These are phyloP conservation scores for Pseudopithomyces chartarum DNA, from an alignment of 2,329 filamentous ascomycete species.

Conservation along the genomic window DNA sequence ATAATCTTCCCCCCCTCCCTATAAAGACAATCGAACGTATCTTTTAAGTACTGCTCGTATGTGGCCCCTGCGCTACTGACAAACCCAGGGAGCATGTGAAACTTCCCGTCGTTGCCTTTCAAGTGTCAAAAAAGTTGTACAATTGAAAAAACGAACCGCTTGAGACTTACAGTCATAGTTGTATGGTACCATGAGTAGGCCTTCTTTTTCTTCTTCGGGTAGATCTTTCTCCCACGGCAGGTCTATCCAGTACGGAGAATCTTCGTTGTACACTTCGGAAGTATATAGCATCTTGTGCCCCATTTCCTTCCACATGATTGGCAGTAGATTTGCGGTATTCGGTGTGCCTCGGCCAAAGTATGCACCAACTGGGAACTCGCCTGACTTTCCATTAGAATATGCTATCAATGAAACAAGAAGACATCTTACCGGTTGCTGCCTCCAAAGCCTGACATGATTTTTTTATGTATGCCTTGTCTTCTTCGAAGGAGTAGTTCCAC, in stretches of 20 bases:
- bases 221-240: slow-evolving; percentile 45
- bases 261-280: slow-evolving; percentile 58
- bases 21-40: slow-evolving; percentile 50
- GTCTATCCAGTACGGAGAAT: slow-evolving; percentile 61
- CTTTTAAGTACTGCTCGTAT: slow-evolving; percentile 48
- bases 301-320: slow-evolving; percentile 58
- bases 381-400: neutral
- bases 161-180: slow-evolving; percentile 37
- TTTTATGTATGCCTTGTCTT: slow-evolving; percentile 53
- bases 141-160: too few relatives aligned
- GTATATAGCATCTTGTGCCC: slow-evolving; percentile 54
- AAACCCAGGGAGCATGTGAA: slow-evolving; percentile 52
- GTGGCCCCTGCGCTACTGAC: slow-evolving; percentile 44
- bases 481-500: slow-evolving; percentile 50
- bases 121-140: neutral
- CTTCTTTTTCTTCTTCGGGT: slow-evolving; percentile 41
- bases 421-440: slow-evolving; percentile 29
- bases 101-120: slow-evolving; percentile 50
- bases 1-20: slow-evolving; percentile 51
- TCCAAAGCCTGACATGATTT: slow-evolving; percentile 43
- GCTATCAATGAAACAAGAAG: neutral
- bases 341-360: slow-evolving; percentile 57
- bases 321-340: slow-evolving; percentile 53
- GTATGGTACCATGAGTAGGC: slow-evolving; percentile 47
- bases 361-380: slow-evolving; percentile 53